Evolutionary conservation across 345 rosid genomes (phyloP).

Genomic region (Heritiera littoralis): DNA sequence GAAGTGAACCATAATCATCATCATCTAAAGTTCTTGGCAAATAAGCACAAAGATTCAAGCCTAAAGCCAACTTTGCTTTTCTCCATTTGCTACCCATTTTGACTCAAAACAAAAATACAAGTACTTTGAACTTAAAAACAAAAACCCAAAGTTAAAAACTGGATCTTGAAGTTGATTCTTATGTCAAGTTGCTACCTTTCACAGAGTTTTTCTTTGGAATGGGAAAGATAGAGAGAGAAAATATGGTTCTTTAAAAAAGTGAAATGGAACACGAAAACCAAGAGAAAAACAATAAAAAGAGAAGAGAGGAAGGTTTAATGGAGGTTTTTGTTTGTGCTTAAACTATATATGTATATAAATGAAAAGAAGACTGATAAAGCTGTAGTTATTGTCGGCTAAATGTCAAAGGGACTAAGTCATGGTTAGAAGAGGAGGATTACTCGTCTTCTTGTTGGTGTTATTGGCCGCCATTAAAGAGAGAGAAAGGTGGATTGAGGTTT

Average conservation of each 20-base stretch:
- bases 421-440: background rate
- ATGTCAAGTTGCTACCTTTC: slow-evolving; percentile 22
- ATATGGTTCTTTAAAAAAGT: slow-evolving; percentile 44
- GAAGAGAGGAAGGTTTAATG: slow-evolving; percentile 27
- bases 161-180: slow-evolving; percentile 35
- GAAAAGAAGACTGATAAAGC: background rate
- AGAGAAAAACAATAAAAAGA: slow-evolving; percentile 33
- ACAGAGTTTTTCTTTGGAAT: slow-evolving; percentile 35
- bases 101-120: slow-evolving; percentile 3
- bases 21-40: slow-evolving; percentile 64
- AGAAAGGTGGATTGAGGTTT: slow-evolving; percentile 14
- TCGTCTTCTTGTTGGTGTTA: slow-evolving; percentile 7
- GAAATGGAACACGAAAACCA: slow-evolving; percentile 46
- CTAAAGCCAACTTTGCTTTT: slow-evolving; percentile 74
- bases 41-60: slow-evolving; percentile 69
- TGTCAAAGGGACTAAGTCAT: slow-evolving; percentile 29
- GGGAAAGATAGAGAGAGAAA: slow-evolving; percentile 12
- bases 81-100: slow-evolving; percentile 87
- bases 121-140: slow-evolving; percentile 10
- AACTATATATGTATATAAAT: no score
- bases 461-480: slow-evolving; percentile 46
- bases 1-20: slow-evolving; percentile 44
- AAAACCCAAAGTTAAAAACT: slow-evolving; percentile 22
- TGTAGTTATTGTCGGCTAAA: slow-evolving; percentile 13
- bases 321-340: slow-evolving; percentile 19